phyloP scores from a whole-genome alignment of 2,329 filamentous ascomycete species.

The Knoxdaviesia capensis region DNA sequence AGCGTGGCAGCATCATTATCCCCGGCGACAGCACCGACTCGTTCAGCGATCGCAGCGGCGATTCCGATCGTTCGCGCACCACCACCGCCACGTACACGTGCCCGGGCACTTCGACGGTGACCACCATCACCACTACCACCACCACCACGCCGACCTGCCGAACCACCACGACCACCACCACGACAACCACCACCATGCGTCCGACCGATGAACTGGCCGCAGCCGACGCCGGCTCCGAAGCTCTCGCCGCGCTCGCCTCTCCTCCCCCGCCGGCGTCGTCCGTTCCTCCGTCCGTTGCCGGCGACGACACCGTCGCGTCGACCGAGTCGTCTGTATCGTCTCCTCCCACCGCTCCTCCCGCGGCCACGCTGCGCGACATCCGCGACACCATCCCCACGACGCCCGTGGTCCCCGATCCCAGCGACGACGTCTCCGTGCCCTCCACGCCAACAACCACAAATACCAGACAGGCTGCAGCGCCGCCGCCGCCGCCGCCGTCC shows the following conservation, averaged over 20 bases:
- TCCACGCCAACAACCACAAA: constrained; percentile 8
- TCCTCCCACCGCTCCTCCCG: no score
- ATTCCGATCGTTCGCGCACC: constrained; percentile 1
- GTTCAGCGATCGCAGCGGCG: constrained; percentile 1
- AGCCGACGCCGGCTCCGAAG: no score
- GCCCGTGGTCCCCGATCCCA: no score
- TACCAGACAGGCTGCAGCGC: constrained; percentile 3
- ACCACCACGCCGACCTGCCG: not conserved
- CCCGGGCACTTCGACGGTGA: constrained; percentile 1
- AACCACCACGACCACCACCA: not conserved
- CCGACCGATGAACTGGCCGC: no score
- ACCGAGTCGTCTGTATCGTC: no score
- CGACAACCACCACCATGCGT: not conserved
- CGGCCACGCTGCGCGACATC: no score
- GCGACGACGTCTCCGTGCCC: constrained; percentile 1
- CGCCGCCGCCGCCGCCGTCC: constrained; percentile 13
- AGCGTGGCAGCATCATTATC: constrained; percentile 39
- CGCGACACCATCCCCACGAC: no score
- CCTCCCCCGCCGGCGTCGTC: no score
- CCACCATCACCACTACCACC: not conserved
- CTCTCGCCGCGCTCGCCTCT: no score
- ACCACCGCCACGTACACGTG: not conserved
- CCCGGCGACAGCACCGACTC: not conserved
- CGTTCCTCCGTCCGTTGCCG: no score
- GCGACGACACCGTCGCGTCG: no score